Conservation (phyloP, 1,139 yeast species). For the Zygoascus sp. region DNA sequence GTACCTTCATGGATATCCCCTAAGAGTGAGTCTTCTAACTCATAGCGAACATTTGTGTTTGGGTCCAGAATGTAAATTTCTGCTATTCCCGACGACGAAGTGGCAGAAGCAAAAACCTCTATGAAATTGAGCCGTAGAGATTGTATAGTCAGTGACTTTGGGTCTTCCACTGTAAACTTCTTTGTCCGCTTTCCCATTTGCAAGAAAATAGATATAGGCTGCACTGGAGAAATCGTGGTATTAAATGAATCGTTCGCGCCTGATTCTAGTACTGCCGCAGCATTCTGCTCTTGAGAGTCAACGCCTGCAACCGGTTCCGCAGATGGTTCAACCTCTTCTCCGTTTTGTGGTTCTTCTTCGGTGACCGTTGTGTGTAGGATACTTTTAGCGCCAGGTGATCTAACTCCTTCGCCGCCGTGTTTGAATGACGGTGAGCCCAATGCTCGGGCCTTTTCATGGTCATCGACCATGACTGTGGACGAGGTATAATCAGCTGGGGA, state of each 20-base stretch:
- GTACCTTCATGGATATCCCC: conserved; percentile 58
- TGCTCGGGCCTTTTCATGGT: conserved; percentile 1
- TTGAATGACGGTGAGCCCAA: background rate
- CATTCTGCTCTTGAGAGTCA: background rate
- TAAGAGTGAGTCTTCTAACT: conserved; percentile 66
- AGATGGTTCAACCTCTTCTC: background rate
- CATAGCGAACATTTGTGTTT: conserved; percentile 59
- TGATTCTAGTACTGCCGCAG: background rate
- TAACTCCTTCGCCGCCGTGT: background rate
- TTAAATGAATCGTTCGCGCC: background rate
- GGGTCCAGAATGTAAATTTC: conserved; percentile 73
- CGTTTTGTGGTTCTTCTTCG: background rate
- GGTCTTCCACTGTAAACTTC: conserved; percentile 46
- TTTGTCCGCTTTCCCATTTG: conserved; percentile 59
- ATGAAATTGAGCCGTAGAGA: conserved; percentile 70
- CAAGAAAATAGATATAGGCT: conserved; percentile 43
- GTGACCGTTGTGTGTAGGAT: background rate
- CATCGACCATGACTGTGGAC: conserved; percentile 21
- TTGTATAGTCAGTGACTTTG: conserved; percentile 53
- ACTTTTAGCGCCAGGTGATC: background rate
- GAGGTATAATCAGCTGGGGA: conserved; percentile 28
- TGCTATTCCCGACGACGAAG: conserved; percentile 67
- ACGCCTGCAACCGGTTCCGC: background rate
- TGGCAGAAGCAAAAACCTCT: conserved; percentile 81
- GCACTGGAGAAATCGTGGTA: background rate